Evolutionary conservation across 768 basidiomycete species (phyloP).

Genomic region (Phylloporus arenicola): DNA sequence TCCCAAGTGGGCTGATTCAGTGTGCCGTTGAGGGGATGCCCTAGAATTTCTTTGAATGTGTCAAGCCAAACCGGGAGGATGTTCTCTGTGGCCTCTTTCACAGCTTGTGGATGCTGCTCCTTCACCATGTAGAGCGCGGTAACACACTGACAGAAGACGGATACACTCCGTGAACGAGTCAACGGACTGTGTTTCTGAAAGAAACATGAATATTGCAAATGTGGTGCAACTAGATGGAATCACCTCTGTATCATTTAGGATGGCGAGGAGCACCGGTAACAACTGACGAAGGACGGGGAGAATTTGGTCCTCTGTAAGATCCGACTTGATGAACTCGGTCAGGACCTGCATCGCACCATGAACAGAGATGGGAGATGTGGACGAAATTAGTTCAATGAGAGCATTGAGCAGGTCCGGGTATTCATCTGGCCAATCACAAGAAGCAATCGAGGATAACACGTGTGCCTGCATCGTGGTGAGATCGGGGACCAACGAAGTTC

Average conservation of each 20-base stretch:
- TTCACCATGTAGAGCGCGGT: slow-evolving; percentile 92
- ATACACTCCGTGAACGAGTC: slow-evolving; percentile 80
- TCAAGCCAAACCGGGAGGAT: slow-evolving; percentile 91
- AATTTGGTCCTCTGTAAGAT: slow-evolving; percentile 92
- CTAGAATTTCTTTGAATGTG: slow-evolving; percentile 75
- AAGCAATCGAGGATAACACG: slow-evolving; percentile 82
- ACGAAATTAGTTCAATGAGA: slow-evolving; percentile 73
- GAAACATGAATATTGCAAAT: slow-evolving; percentile 1
- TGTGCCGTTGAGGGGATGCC: slow-evolving; percentile 58
- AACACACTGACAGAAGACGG: slow-evolving; percentile 88
- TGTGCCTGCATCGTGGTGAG: slow-evolving; percentile 56
- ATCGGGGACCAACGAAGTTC: background rate
- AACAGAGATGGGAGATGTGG: slow-evolving; percentile 65
- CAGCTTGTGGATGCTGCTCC: slow-evolving; percentile 82
- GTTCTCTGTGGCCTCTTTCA: slow-evolving; percentile 72
- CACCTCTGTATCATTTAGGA: slow-evolving; percentile 75
- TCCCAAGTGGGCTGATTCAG: slow-evolving; percentile 67
- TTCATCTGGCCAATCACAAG: slow-evolving; percentile 95
- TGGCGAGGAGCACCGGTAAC: slow-evolving; percentile 75
- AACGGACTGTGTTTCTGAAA: slow-evolving; percentile 62
- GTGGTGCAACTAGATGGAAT: slow-evolving; percentile 4
- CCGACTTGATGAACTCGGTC: slow-evolving; percentile 89
- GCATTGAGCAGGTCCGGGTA: slow-evolving; percentile 80
- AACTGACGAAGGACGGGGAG: slow-evolving; percentile 86
- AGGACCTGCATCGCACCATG: slow-evolving; percentile 97